These are phyloP conservation scores for Gillenia trifoliata DNA, from an alignment of 306 rosid genomes.

Conservation along the genomic window DNA sequence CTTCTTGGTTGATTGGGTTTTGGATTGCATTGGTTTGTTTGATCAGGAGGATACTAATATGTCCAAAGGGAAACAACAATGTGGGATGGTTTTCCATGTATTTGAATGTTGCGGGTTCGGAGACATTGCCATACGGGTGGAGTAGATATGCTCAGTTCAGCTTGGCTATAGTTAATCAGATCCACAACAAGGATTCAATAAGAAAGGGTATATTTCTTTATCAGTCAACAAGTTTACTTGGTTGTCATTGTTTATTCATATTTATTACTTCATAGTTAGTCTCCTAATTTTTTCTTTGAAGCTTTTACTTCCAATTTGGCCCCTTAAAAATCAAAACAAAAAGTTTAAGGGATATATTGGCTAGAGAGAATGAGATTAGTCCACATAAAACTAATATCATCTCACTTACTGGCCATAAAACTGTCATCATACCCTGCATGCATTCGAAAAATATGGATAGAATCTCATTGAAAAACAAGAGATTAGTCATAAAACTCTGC, in stretches of 20 bases:
- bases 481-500: no score
- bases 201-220: slow-evolving; percentile 56
- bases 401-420: no score
- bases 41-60: slow-evolving; percentile 54
- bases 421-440: no score
- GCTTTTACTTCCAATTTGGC: neutral
- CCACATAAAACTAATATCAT: no score
- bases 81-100: slow-evolving; percentile 63
- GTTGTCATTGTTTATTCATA: no score
- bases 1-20: neutral
- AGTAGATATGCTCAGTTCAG: slow-evolving; percentile 44
- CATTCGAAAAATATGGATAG: no score
- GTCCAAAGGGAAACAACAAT: slow-evolving; percentile 79
- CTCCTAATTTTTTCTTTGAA: neutral
- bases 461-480: no score
- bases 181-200: slow-evolving; percentile 60
- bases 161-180: slow-evolving; percentile 67
- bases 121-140: slow-evolving; percentile 42
- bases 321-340: neutral
- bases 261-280: neutral
- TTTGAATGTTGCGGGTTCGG: slow-evolving; percentile 59
- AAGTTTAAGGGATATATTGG: neutral
- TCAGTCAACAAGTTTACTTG: neutral
- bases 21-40: slow-evolving; percentile 18
- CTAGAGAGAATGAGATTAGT: no score